Evolutionary conservation across 345 rosid species (phyloP), one percentile per base, ranked within the genome.

Genomic region (Erysimum cheiranthoides): DNA sequence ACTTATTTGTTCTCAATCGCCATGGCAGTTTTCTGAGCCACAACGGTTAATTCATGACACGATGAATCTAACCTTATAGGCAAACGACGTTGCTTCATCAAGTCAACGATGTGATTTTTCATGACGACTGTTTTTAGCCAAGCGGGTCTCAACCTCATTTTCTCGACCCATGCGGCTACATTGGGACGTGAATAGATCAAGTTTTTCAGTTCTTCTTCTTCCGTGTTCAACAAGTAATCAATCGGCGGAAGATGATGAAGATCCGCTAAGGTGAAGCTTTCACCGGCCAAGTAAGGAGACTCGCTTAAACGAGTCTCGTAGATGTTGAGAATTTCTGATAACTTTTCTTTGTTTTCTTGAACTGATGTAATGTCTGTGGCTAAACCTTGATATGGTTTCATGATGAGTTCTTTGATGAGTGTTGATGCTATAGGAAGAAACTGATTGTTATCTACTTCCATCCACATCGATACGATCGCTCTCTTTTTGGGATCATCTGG

Each of bases 271-370:
- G 45, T 73, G 35, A 73, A 73, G 47, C 13, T 51, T 30, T 73
- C 56, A 40, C 77, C 53, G 8, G 56, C 77, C 34, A 64, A 73
- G 30, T 60, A 82, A 46, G 53, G 52, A 36, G 39, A 68, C 25
- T 74, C 28, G 1, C 78, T 36, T 60, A 82, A 10, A 62, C 83
- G 78, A 31, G 62, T 62, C 68, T 84, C 86, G 45, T 82, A 86
- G 18, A 86, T 83, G 53, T 82, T 83, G 0, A 84, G 74, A 27
- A 82, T 75, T 53, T 77, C 51, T 3, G 58, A 83, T 7, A 84
- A 65, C 61, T 76, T 83, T 10, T 50, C 75, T 28, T 46, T 25
- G 59, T 74, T 74, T 4, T 73, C 63, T 66, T 73, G 77, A 11
- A 74, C 58, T 2, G 52, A 16, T 17, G 56, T 40, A 30, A 61